Evolutionary conservation across 139 green algal genomes (phyloP), one percentile per base, ranked within the genome.

Genomic region (Chlorella sp.): DNA sequence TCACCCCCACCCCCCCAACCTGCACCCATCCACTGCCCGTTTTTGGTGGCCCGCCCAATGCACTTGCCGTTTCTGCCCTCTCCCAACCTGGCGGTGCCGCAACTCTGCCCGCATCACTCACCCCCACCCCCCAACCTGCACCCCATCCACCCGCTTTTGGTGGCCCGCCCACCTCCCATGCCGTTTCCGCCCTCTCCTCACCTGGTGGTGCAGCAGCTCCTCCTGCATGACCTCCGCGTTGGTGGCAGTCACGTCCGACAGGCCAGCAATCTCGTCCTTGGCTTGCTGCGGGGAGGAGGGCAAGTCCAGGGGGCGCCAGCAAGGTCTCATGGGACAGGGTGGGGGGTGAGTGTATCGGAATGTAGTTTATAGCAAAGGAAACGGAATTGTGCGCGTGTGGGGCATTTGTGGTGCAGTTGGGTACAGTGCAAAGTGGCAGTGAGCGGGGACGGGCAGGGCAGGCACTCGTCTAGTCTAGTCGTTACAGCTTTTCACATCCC

Each of bases 181-280:
- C 78, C 24, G 14, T 18, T 18, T 68, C 60, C 60, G 14, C 68
- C 26, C 7, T 28, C 30, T 36, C 24, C 79, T 39, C 37, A 68
- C 84, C 84, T 81, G 39, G 39, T 88, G 84, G 68, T 88, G 84
- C 42, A 88, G 37, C 68, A 88, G 68, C 84, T 88, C 84, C 84
- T 88, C n/a, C 64, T 76, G 39, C 84, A 88, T 88, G 7, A 88
- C 39, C 39, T 66, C 84, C 0, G 84, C 84, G 34, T 88, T 88
- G 37, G 68, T 68, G 66, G 39, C 32, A 2, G 84, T 40, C 68
- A 81, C 84, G 34, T 81, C 66, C 7, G 68, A 18, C 30, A 88
- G 84, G 39, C 66, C 40, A 0, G 84, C 84, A 2, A 88, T 66
- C 68, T 88, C 84, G 3, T 37, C n/a, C 84, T 88, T 88, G 39